Conservation (phyloP, 2,329 filamentous ascomycete species). For the Pyricularia grisea region DNA sequence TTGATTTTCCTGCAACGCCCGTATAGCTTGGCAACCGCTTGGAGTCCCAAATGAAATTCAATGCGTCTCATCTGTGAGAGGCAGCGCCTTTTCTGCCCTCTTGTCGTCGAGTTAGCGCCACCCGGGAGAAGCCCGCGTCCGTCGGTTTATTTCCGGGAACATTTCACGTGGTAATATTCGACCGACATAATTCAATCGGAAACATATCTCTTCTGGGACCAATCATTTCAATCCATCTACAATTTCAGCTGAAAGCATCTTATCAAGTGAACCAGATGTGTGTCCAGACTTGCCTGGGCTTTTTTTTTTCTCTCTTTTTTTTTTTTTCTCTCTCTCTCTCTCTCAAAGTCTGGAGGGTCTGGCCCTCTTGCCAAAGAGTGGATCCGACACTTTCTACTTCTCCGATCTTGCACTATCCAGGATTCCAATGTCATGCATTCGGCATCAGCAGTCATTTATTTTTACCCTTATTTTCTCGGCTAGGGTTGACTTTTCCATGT, state of each 20-base stretch:
- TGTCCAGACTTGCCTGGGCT: not conserved
- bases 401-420: no score
- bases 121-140: no score
- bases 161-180: not conserved
- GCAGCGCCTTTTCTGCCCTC: not conserved
- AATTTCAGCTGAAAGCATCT: not conserved
- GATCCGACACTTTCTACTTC: not conserved
- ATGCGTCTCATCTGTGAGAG: not conserved
- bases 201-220: not conserved
- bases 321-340: no score
- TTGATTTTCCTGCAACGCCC: not conserved
- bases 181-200: not conserved
- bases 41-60: not conserved
- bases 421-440: not conserved
- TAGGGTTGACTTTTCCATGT: not conserved
- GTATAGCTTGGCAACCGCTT: not conserved
- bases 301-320: no score
- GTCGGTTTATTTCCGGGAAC: not conserved
- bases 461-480: not conserved
- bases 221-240: not conserved
- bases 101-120: not conserved
- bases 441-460: not conserved
- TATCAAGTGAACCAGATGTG: not conserved
- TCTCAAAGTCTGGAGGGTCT: not conserved
- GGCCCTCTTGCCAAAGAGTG: not conserved